Evolutionary conservation across 371 early-diverging fungal genomes (phyloP).

Genomic region (Lichtheimia corymbifera): DNA sequence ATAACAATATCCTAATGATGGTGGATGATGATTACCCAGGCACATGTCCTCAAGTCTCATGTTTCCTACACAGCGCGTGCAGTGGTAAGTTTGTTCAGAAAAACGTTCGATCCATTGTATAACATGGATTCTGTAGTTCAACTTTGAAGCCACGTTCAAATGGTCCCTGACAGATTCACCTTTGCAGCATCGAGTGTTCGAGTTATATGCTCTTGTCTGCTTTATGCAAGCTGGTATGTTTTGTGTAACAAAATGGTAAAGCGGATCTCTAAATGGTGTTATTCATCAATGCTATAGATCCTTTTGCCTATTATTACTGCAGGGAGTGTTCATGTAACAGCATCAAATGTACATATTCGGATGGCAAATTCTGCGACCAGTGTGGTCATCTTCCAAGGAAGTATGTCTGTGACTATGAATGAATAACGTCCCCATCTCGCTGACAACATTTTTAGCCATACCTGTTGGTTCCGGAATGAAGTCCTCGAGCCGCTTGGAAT

Average conservation of each 20-base stretch:
- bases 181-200: constrained; percentile 96
- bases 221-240: constrained; percentile 62
- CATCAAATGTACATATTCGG: constrained; percentile 76
- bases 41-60: constrained; percentile 96
- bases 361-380: constrained; percentile 63
- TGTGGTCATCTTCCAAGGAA: constrained; percentile 82
- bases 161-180: constrained; percentile 98
- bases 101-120: not conserved
- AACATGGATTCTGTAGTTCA: constrained; percentile 51
- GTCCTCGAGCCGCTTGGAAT: constrained; percentile 92
- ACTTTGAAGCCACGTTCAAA: constrained; percentile 68
- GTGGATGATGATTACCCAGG: constrained; percentile 36
- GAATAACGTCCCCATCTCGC: too few species aligned
- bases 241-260: constrained; percentile 14
- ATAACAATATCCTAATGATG: too few species aligned
- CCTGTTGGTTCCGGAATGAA: constrained; percentile 98
- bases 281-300: constrained; percentile 43
- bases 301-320: constrained; percentile 89
- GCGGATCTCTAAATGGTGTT: constrained; percentile 7
- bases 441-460: constrained; percentile 53
- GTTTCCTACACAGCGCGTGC: constrained; percentile 87
- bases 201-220: constrained; percentile 94
- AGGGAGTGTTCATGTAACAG: constrained; percentile 82
- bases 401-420: constrained; percentile 29
- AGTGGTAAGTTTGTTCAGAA: constrained; percentile 59